Percentiles rank a stretch among this genome's conserved stretches.
These are phyloP conservation scores for Diospyros lotus DNA, from an alignment of 148 eudicot genomes.

Conservation along the genomic window DNA sequence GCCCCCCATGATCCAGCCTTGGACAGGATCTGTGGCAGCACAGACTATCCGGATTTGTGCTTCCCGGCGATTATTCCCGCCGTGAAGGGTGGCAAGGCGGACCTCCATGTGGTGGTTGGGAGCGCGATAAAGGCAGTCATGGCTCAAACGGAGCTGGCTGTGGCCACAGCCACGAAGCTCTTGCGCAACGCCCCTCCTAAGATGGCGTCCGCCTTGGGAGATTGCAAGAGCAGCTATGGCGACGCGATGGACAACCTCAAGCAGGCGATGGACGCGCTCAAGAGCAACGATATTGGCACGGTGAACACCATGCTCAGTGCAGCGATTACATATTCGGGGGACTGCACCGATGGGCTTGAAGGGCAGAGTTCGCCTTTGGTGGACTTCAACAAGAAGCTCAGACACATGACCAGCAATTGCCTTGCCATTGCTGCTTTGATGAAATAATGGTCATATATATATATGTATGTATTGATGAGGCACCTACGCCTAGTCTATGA, in stretches of 20 bases:
- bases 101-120: slow-evolving; percentile 14
- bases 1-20: no score
- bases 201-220: not conserved
- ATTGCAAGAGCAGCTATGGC: slow-evolving; percentile 23
- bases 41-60: slow-evolving; percentile 33
- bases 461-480: not conserved
- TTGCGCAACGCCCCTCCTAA: not conserved
- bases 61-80: slow-evolving; percentile 11
- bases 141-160: slow-evolving; percentile 11
- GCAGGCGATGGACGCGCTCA: slow-evolving; percentile 18
- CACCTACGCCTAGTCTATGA: not conserved
- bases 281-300: slow-evolving; percentile 22
- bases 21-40: slow-evolving; percentile 24
- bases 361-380: slow-evolving; percentile 17
- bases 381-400: slow-evolving; percentile 10
- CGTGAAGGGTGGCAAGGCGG: slow-evolving; percentile 7
- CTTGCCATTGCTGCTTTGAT: slow-evolving; percentile 29
- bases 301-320: slow-evolving; percentile 42
- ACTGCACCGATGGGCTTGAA: slow-evolving; percentile 27
- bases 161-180: not conserved
- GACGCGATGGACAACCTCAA: slow-evolving; percentile 28
- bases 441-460: not conserved
- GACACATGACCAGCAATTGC: slow-evolving; percentile 45
- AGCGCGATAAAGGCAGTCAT: slow-evolving; percentile 20
- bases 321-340: slow-evolving; percentile 28